These are phyloP conservation scores for Lanmaoa pseudosensibilis DNA, from an alignment of 768 basidiomycete genomes.

Conservation along the genomic window DNA sequence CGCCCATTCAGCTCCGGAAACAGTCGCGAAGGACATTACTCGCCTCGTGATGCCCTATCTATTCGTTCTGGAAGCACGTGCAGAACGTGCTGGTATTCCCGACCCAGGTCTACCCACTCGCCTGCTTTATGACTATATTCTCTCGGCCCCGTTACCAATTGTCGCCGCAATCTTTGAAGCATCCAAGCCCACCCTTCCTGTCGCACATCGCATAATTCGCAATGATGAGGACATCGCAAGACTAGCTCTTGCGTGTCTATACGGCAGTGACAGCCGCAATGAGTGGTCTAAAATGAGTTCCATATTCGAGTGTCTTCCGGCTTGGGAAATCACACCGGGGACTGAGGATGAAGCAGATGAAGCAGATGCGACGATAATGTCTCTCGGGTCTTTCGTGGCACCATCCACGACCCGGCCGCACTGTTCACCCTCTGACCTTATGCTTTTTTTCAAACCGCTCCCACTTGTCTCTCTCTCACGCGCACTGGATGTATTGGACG, in stretches of 20 bases:
- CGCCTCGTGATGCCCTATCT: constrained; percentile 89
- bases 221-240: constrained; percentile 83
- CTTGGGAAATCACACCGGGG: constrained; percentile 67
- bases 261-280: constrained; percentile 70
- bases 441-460: constrained; percentile 81
- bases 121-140: constrained; percentile 69
- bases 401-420: constrained; percentile 63
- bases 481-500: constrained; percentile 87
- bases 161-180: constrained; percentile 81
- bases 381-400: constrained; percentile 75
- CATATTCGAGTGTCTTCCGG: constrained; percentile 96
- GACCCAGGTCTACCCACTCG: constrained; percentile 66
- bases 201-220: constrained; percentile 69
- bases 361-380: constrained; percentile 78
- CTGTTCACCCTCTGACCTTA: constrained; percentile 66
- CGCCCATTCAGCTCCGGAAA: constrained; percentile 61
- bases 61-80: constrained; percentile 85
- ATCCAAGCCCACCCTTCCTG: constrained; percentile 84
- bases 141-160: constrained; percentile 64
- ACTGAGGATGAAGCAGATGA: constrained; percentile 68
- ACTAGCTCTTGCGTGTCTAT: constrained; percentile 84
- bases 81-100: constrained; percentile 74
- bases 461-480: constrained; percentile 72
- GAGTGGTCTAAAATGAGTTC: constrained; percentile 84
- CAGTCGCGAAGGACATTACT: constrained; percentile 65